Conservation (phyloP, 1,284 basidiomycete species). For the Austroboletus novae-zelandiae region DNA sequence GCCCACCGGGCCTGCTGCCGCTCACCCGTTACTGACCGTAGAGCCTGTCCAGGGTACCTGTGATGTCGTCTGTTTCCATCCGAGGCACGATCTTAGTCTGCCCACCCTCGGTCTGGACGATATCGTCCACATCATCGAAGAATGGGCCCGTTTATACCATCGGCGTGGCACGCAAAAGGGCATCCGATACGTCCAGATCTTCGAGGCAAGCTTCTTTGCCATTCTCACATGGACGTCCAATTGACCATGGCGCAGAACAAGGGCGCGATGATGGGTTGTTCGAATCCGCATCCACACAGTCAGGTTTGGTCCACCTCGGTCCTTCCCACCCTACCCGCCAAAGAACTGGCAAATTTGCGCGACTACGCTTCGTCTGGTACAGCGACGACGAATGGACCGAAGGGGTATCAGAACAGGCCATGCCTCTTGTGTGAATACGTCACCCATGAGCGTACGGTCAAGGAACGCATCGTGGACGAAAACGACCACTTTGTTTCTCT, state of each 20-base stretch:
- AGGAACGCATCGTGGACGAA: slow-evolving; percentile 68
- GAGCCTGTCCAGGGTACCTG: slow-evolving; percentile 82
- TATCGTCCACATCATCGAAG: slow-evolving; percentile 68
- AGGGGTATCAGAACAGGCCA: slow-evolving; percentile 57
- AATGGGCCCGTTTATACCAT: slow-evolving; percentile 75
- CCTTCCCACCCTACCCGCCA: slow-evolving; percentile 69
- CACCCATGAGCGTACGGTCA: slow-evolving; percentile 59
- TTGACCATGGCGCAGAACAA: slow-evolving; percentile 66
- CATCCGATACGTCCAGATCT: slow-evolving; percentile 85
- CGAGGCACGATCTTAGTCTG: slow-evolving; percentile 88
- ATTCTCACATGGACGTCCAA: not conserved
- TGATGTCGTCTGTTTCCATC: slow-evolving; percentile 90
- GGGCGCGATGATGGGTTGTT: slow-evolving; percentile 94
- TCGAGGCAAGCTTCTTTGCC: slow-evolving; percentile 56
- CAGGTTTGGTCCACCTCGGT: slow-evolving; percentile 86
- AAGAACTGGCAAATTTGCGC: slow-evolving; percentile 60
- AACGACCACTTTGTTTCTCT: slow-evolving; percentile 84
- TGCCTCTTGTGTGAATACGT: slow-evolving; percentile 88
- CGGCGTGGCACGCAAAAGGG: slow-evolving; percentile 61
- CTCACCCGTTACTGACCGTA: slow-evolving; percentile 65
- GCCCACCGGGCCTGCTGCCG: slow-evolving; percentile 43
- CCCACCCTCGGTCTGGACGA: slow-evolving; percentile 66
- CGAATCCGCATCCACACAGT: slow-evolving; percentile 94
- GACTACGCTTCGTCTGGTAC: slow-evolving; percentile 48
- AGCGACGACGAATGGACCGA: slow-evolving; percentile 46